These are phyloP conservation scores for Trametes punicea DNA, from an alignment of 768 basidiomycete genomes.

Conservation along the genomic window DNA sequence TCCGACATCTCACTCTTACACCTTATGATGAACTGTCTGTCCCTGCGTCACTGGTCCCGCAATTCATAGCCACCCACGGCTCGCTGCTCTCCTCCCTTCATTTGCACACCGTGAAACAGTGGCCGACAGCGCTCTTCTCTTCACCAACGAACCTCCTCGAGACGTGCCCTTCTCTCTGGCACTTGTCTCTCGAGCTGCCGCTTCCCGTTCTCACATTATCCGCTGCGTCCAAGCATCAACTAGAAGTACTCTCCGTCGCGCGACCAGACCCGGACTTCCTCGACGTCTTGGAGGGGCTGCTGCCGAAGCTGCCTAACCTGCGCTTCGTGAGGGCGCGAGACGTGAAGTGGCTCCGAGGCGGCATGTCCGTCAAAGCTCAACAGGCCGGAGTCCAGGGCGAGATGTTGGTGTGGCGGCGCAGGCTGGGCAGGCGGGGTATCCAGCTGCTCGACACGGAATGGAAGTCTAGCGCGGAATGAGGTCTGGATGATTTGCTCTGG, in stretches of 20 bases:
- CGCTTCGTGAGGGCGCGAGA: slow-evolving; percentile 59
- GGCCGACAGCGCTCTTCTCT: slow-evolving; percentile 28
- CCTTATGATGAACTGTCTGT: slow-evolving; percentile 69
- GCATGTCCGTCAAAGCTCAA: slow-evolving; percentile 61
- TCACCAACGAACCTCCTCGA: slow-evolving; percentile 26
- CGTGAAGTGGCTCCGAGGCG: slow-evolving; percentile 68
- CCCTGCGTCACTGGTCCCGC: slow-evolving; percentile 53
- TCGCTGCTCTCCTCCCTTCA: slow-evolving; percentile 53
- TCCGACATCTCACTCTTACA: slow-evolving; percentile 65
- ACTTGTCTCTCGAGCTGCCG: slow-evolving; percentile 70
- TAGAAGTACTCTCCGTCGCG: slow-evolving; percentile 71
- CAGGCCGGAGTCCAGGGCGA: slow-evolving; percentile 79
- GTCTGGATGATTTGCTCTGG: not conserved
- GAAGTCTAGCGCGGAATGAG: slow-evolving; percentile 37
- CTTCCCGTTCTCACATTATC: slow-evolving; percentile 48
- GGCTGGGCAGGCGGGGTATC: slow-evolving; percentile 55
- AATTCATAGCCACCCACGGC: slow-evolving; percentile 62
- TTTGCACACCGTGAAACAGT: slow-evolving; percentile 63
- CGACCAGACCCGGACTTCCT: slow-evolving; percentile 65
- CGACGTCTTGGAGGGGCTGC: slow-evolving; percentile 47
- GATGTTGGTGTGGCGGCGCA: slow-evolving; percentile 69
- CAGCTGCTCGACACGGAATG: slow-evolving; percentile 71
- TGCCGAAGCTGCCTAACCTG: slow-evolving; percentile 57
- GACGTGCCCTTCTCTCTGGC: slow-evolving; percentile 40
- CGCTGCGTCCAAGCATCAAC: slow-evolving; percentile 31